phyloP scores from a whole-genome alignment of 2,329 filamentous ascomycete species.

The Aureobasidium melanogenum region DNA sequence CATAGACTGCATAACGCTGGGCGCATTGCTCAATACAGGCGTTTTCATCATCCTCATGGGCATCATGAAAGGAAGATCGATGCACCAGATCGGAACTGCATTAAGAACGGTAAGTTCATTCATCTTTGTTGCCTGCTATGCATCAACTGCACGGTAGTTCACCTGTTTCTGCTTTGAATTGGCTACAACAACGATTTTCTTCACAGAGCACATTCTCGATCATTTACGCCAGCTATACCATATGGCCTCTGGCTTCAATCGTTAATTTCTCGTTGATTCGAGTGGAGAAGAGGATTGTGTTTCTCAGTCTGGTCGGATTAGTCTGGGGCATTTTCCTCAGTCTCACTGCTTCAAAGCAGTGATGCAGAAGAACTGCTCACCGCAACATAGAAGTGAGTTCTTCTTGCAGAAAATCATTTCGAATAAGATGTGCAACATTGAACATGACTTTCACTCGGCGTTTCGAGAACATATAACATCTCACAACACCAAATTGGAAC shows the following conservation, averaged over 20 bases:
- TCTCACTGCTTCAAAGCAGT: slow-evolving; percentile 29
- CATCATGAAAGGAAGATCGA: slow-evolving; percentile 25
- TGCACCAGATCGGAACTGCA: background rate
- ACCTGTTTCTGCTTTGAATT: background rate
- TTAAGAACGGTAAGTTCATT: background rate
- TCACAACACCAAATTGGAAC: too few relatives aligned
- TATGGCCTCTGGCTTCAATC: slow-evolving; percentile 63
- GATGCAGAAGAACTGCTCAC: background rate
- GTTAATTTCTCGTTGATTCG: slow-evolving; percentile 64
- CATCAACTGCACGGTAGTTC: background rate
- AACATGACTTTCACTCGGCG: too few relatives aligned
- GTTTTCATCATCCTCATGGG: slow-evolving; percentile 50
- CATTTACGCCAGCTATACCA: slow-evolving; percentile 58
- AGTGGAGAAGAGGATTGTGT: slow-evolving; percentile 58
- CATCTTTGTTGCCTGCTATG: background rate
- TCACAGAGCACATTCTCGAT: too few relatives aligned
- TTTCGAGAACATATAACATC: too few relatives aligned
- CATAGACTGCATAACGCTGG: slow-evolving; percentile 54
- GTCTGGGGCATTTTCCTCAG: slow-evolving; percentile 70
- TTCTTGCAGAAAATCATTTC: too few relatives aligned
- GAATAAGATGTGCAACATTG: too few relatives aligned
- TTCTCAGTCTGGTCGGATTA: slow-evolving; percentile 62
- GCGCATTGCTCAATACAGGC: slow-evolving; percentile 53
- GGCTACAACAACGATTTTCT: background rate
- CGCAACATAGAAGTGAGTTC: too few relatives aligned